Conservation (phyloP, 2,329 filamentous ascomycete species). For the Diaporthe velutina region DNA sequence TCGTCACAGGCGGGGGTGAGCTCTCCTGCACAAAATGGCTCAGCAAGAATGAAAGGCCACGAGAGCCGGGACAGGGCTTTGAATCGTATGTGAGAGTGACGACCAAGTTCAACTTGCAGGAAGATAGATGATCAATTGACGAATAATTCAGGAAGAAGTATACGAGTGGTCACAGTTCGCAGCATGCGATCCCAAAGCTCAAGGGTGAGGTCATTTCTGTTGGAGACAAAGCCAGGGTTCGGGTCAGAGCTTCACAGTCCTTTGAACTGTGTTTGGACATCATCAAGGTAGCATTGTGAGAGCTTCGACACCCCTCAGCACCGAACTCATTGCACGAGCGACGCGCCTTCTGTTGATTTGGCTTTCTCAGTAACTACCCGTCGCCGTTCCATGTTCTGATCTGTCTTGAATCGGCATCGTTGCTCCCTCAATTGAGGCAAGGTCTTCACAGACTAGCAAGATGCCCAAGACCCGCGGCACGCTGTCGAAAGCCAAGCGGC, state of each 20-base stretch:
- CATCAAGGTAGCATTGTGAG: not conserved
- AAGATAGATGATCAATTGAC: not conserved
- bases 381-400: too few relatives aligned
- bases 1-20: not conserved
- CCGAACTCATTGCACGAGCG: not conserved
- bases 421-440: not conserved
- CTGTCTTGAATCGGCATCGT: not conserved
- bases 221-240: constrained; percentile 1
- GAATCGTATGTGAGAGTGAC: not conserved
- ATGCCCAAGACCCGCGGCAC: constrained; percentile 22
- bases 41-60: not conserved
- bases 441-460: not conserved
- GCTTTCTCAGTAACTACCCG: not conserved
- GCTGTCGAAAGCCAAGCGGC: constrained; percentile 1
- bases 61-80: too few relatives aligned
- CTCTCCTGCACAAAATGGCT: not conserved
- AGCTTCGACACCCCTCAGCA: not conserved
- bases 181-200: not conserved
- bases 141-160: not conserved
- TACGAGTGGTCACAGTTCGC: not conserved
- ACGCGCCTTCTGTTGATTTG: not conserved
- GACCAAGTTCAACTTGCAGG: not conserved
- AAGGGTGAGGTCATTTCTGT: constrained; percentile 12
- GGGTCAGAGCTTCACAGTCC: not conserved
- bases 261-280: not conserved